Conservation (phyloP, 768 basidiomycete species). For the Phlebiopsis flavidoalba region DNA sequence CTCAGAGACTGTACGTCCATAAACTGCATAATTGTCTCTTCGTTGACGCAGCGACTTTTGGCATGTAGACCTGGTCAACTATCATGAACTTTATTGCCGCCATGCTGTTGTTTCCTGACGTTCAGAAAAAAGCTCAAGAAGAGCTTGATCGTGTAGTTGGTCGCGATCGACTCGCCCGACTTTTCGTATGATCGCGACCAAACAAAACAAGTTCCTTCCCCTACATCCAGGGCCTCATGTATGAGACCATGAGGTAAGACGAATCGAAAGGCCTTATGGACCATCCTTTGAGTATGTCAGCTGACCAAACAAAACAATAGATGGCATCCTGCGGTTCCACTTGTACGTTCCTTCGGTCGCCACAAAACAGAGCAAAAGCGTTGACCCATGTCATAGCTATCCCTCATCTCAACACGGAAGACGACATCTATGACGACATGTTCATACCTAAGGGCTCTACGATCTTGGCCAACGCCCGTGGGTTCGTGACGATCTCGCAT, state of each 20-base stretch:
- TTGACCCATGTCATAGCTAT: not conserved
- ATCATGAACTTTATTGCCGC: not conserved
- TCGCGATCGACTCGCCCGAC: conserved; percentile 6
- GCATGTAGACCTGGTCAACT: not conserved
- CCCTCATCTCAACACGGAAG: conserved; percentile 7
- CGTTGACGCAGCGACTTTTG: no score
- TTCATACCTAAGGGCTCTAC: conserved; percentile 23
- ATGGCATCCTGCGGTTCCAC: not conserved
- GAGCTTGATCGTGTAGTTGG: conserved; percentile 16
- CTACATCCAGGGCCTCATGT: conserved; percentile 14
- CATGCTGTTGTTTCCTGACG: not conserved
- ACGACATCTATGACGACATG: conserved; percentile 25
- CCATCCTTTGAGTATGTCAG: conserved; percentile 8
- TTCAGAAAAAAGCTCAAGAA: conserved; percentile 8
- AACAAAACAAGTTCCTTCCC: conserved; percentile 10
- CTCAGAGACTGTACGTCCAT: not conserved
- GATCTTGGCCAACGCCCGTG: not conserved
- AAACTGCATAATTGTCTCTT: not conserved
- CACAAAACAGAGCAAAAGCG: no score
- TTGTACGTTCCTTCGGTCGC: not conserved
- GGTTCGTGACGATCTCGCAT: not conserved
- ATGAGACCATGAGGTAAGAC: conserved; percentile 12
- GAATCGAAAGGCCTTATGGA: not conserved
- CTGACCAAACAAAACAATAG: not conserved
- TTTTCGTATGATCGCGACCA: conserved; percentile 9